phyloP scores from a whole-genome alignment of 257 asterid species.

The Nicotiana attenuata region DNA sequence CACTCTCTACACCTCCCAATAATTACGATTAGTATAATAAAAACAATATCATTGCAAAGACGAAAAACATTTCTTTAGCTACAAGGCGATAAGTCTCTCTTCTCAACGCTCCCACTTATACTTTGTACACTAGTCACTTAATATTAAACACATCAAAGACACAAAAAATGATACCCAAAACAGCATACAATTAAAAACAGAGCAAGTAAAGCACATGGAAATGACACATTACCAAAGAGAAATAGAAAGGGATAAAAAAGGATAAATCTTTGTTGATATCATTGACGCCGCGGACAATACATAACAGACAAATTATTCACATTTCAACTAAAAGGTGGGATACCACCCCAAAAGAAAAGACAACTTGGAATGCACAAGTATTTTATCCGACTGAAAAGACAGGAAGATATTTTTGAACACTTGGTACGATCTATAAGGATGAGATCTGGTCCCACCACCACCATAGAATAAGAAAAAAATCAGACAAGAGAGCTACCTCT shows the following conservation, averaged over 20 bases:
- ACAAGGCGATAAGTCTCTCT: background rate
- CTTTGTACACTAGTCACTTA: too few relatives aligned
- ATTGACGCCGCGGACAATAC: too few relatives aligned
- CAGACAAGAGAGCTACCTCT: background rate
- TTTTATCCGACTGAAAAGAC: background rate
- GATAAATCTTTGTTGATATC: too few relatives aligned
- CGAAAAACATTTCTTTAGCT: background rate
- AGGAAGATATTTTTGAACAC: background rate
- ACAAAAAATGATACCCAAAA: background rate
- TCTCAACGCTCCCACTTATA: background rate
- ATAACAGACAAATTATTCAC: too few relatives aligned
- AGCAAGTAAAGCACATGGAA: too few relatives aligned
- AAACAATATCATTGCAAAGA: background rate
- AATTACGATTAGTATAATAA: background rate
- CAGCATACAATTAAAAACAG: background rate
- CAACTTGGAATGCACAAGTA: background rate
- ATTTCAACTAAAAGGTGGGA: background rate
- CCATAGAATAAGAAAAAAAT: background rate
- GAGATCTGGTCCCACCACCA: background rate
- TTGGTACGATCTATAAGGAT: background rate
- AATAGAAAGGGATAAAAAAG: accelerated
- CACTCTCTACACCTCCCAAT: too few relatives aligned
- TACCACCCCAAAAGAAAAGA: background rate
- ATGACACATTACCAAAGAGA: background rate
- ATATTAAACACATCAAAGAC: background rate